These are phyloP conservation scores for Mycocentrospora acerina DNA, from an alignment of 2,329 filamentous ascomycete species.

Conservation along the genomic window DNA sequence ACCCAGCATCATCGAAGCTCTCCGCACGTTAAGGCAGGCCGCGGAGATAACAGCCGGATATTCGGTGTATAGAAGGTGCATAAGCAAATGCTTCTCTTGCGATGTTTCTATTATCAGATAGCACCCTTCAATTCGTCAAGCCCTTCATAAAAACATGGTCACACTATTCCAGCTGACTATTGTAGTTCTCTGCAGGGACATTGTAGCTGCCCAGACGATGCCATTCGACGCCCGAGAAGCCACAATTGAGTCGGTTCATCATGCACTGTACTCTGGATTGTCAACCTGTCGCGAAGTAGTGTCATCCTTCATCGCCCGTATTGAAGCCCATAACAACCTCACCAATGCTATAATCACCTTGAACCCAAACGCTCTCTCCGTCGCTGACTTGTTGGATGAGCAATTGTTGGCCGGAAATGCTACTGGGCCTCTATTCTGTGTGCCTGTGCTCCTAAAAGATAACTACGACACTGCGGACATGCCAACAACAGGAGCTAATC, in stretches of 20 bases:
- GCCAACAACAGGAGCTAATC: slow-evolving; percentile 59
- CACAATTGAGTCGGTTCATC: slow-evolving; percentile 59
- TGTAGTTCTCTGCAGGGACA: slow-evolving; percentile 10
- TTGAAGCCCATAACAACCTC: slow-evolving; percentile 57
- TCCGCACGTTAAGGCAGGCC: neutral
- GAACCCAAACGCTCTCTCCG: slow-evolving; percentile 50
- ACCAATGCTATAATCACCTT: slow-evolving; percentile 61
- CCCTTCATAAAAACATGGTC: no score
- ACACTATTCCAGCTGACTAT: neutral
- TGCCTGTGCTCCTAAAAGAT: slow-evolving; percentile 65
- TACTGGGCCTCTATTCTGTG: slow-evolving; percentile 58
- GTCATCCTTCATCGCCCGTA: slow-evolving; percentile 58
- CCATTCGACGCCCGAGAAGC: slow-evolving; percentile 59
- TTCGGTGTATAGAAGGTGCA: neutral
- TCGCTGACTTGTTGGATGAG: slow-evolving; percentile 55
- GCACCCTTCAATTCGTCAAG: no score
- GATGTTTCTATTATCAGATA: no score
- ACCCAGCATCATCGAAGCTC: no score
- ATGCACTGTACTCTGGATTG: slow-evolving; percentile 54
- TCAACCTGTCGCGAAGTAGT: slow-evolving; percentile 59
- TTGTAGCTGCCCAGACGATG: slow-evolving; percentile 24
- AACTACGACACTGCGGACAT: slow-evolving; percentile 60
- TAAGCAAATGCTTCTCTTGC: no score
- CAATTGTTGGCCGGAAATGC: slow-evolving; percentile 51
- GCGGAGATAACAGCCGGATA: slow-evolving; percentile 6